Evolutionary conservation across 352 stramenopile species (phyloP), one percentile per base, ranked within the genome.

Genomic region (Pythium grandisporangium): DNA sequence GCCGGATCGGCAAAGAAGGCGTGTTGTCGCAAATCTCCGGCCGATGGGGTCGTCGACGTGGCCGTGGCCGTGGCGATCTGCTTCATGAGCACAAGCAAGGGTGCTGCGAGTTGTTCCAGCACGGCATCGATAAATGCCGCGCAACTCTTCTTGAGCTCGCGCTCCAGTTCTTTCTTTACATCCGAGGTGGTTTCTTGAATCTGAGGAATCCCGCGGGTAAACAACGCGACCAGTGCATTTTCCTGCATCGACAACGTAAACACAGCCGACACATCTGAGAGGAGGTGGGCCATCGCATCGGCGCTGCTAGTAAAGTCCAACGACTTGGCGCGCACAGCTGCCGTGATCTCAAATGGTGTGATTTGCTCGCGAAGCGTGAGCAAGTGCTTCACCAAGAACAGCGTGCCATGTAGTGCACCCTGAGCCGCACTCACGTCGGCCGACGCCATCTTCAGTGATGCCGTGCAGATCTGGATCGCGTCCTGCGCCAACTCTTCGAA

Each of bases 401-500:
- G 46, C 4, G 69, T 66, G 6, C 79, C 79, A 42, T 92, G 66
- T 11, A 88, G 45, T 5, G 59, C 26, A 3, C 70, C 70, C 33
- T 83, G 71, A 3, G 55, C 44, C 5, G 51, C 71, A 2, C 58
- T 66, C 14, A 92, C 60, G 39, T 87, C 75, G 3, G 70, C 70
- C 0, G 75, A 72, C 20, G 75, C 79, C 63, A 84, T 84, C 44
- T 84, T 83, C 21, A 93, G 58, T 6, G 79, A 84, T 24, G 59
- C 71, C 0, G 76, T 82, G 40, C 76, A 93, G 23, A 88, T 76
- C 20, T 79, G 70, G 35, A 93, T 88, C 8, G 76, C 79, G 19
- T 93, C 79, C 47, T 90, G 79, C 1, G 79, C 79, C 21, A 93
- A 55, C 21, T 90, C 77, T 48, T 89, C 74, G 26, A 93, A 93